These are phyloP conservation scores for Daldinia eschscholtzii DNA, from an alignment of 2,329 filamentous ascomycete species.

Conservation along the genomic window DNA sequence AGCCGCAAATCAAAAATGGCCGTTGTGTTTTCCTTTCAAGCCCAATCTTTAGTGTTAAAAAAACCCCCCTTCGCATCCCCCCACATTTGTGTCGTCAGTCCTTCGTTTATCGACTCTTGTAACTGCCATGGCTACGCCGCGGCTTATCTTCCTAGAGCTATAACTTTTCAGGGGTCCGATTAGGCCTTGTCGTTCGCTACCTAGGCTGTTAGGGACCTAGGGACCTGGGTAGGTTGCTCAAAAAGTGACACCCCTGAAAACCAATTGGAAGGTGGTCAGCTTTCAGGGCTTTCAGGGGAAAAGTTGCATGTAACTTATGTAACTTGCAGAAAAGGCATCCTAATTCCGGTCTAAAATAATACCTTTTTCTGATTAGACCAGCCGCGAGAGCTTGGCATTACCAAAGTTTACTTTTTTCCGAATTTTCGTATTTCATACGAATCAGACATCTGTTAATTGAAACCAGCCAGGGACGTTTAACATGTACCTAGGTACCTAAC, in stretches of 20 bases:
- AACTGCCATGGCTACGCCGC: constrained; percentile 3
- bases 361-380: constrained; percentile 10
- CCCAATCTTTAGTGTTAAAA: background rate
- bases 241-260: constrained; percentile 23
- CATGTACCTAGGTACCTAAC: background rate
- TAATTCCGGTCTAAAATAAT: constrained; percentile 20
- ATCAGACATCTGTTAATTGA: background rate
- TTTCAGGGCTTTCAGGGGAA: constrained; percentile 35
- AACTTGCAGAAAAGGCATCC: constrained; percentile 18
- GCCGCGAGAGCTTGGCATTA: background rate
- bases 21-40: constrained; percentile 22
- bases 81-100: constrained; percentile 39
- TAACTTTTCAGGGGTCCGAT: constrained; percentile 14
- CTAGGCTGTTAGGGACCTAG: too few species aligned
- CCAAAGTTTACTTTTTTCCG: constrained; percentile 1
- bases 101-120: constrained; percentile 18
- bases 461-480: background rate
- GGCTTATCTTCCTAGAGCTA: constrained; percentile 1
- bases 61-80: constrained; percentile 2
- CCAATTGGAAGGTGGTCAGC: constrained; percentile 18
- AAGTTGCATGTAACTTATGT: constrained; percentile 26
- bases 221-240: background rate
- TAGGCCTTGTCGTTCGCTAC: background rate
- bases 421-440: constrained; percentile 4
- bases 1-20: constrained; percentile 8